phyloP scores from a whole-genome alignment of 768 basidiomycete species.

The Naganishia onofrii region DNA sequence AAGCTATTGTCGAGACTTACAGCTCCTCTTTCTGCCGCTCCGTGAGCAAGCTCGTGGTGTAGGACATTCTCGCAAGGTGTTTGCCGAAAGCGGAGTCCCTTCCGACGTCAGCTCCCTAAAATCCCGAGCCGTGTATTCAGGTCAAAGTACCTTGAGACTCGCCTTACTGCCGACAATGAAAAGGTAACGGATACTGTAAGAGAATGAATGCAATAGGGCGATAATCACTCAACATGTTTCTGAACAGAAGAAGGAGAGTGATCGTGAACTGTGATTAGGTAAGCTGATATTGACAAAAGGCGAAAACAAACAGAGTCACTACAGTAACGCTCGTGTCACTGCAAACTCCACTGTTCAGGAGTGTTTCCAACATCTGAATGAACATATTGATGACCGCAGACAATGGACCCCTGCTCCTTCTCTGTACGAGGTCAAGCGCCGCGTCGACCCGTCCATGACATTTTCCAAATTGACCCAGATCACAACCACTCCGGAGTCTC shows the following conservation, averaged over 20 bases:
- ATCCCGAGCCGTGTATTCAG: background rate
- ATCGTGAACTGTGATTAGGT: slow-evolving; percentile 14
- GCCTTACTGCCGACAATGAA: too few relatives aligned
- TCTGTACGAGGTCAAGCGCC: too few relatives aligned
- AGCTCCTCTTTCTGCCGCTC: slow-evolving; percentile 52
- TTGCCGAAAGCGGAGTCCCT: background rate
- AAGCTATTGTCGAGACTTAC: slow-evolving; percentile 34
- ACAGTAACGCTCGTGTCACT: too few relatives aligned
- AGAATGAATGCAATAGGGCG: background rate
- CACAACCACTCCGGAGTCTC: background rate
- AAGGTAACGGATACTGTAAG: background rate
- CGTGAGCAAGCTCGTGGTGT: slow-evolving; percentile 38
- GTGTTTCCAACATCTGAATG: too few relatives aligned
- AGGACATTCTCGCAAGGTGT: background rate
- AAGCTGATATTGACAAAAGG: background rate
- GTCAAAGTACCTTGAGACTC: background rate
- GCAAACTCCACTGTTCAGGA: too few relatives aligned
- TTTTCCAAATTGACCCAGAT: background rate
- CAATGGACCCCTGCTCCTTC: too few relatives aligned
- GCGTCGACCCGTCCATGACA: background rate
- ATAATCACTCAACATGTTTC: slow-evolving; percentile 16
- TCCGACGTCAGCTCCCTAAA: too few relatives aligned
- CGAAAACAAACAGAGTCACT: slow-evolving; percentile 4
- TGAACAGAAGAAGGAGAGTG: background rate
- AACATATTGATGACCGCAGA: too few relatives aligned